These are phyloP conservation scores for Collybiopsis luxurians DNA, from an alignment of 768 basidiomycete genomes.

Conservation along the genomic window DNA sequence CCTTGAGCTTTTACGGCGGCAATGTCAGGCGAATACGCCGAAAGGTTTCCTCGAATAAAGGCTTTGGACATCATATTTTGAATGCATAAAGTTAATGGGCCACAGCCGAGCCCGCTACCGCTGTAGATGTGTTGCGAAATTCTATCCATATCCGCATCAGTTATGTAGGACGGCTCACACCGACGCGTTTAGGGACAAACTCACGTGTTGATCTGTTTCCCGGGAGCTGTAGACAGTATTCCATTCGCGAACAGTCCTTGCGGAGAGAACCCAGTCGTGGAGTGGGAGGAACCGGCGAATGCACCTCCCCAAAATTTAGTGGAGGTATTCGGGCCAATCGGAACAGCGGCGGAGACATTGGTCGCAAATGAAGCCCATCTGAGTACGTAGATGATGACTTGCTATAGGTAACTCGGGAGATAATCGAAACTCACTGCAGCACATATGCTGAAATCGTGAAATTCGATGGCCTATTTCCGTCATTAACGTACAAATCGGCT, in stretches of 20 bases:
- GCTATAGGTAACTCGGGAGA: too few species aligned
- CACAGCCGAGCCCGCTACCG: slow-evolving; percentile 36
- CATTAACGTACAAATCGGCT: slow-evolving; percentile 50
- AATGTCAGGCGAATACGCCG: slow-evolving; percentile 51
- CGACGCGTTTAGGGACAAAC: too few species aligned
- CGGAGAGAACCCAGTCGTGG: slow-evolving; percentile 53
- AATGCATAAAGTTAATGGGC: slow-evolving; percentile 57
- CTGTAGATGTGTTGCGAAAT: slow-evolving; percentile 53
- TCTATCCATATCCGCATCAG: slow-evolving; percentile 26
- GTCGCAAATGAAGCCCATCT: slow-evolving; percentile 56
- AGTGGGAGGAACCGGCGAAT: slow-evolving; percentile 47
- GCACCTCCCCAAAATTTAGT: slow-evolving; percentile 48
- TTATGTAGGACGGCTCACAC: too few species aligned
- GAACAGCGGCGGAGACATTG: slow-evolving; percentile 42
- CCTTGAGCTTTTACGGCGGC: slow-evolving; percentile 41
- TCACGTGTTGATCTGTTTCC: slow-evolving; percentile 51
- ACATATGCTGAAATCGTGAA: slow-evolving; percentile 47
- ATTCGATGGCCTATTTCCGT: slow-evolving; percentile 36
- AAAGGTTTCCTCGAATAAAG: slow-evolving; percentile 55
- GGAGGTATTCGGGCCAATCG: slow-evolving; percentile 33
- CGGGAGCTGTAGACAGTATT: slow-evolving; percentile 45
- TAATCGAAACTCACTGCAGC: slow-evolving; percentile 37
- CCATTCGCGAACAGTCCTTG: slow-evolving; percentile 54
- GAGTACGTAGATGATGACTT: neutral
- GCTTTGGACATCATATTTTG: slow-evolving; percentile 67